phyloP scores from a whole-genome alignment of 768 basidiomycete species.

The Leucocoprinus birnbaumii region DNA sequence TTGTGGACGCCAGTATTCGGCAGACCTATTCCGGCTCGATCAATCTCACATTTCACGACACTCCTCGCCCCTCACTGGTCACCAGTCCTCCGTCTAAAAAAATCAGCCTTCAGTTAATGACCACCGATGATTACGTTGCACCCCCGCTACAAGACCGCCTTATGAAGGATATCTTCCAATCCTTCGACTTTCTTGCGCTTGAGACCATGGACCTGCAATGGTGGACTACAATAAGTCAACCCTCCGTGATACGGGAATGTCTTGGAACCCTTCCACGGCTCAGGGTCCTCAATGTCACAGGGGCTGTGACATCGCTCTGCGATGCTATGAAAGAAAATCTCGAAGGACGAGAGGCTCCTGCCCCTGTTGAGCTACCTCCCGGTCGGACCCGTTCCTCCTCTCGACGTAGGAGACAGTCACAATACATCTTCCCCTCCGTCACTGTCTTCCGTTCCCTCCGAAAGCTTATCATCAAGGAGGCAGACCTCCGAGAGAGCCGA shows the following conservation, averaged over 20 bases:
- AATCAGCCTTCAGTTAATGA: neutral
- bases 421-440: neutral
- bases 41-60: no score
- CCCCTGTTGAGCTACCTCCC: neutral
- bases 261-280: slow-evolving; percentile 3
- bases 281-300: neutral
- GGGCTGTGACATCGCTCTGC: neutral
- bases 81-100: no score
- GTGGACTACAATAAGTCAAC: neutral
- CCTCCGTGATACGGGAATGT: neutral
- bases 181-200: slow-evolving; percentile 1
- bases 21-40: no score
- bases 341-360: neutral
- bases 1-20: no score
- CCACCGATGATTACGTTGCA: neutral
- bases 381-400: neutral
- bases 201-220: neutral
- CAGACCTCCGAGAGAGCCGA: neutral
- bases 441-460: slow-evolving; percentile 7
- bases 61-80: neutral
- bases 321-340: neutral
- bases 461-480: neutral
- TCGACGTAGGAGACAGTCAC: neutral
- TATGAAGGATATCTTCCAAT: neutral
- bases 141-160: neutral